Conservation (phyloP, 306 rosid species). For the Gillenia trifoliata region DNA sequence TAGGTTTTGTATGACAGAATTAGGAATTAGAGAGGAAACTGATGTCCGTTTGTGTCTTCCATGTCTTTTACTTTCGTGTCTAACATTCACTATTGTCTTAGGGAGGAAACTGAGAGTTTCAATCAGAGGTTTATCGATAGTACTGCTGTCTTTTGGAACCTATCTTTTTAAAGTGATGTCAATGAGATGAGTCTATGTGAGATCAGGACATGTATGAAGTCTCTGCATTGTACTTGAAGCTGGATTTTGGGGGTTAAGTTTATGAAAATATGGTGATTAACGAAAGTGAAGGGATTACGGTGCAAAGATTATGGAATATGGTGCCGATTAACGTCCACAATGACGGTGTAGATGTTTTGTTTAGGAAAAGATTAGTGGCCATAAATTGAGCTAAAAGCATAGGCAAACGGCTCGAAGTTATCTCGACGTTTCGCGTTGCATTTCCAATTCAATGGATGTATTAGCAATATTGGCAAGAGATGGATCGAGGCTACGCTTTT, state of each 20-base stretch:
- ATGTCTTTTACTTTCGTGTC: neutral
- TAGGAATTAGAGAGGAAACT: neutral
- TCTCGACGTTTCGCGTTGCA: neutral
- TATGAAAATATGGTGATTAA: no score
- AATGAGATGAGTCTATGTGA: no score
- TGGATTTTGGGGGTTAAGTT: neutral
- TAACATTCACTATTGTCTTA: neutral
- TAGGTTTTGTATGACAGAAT: neutral
- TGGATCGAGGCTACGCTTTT: no score
- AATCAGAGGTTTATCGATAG: neutral
- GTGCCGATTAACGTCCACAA: neutral
- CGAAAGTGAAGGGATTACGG: neutral
- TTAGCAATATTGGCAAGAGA: no score
- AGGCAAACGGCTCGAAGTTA: neutral
- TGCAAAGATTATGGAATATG: neutral
- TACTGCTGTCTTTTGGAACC: neutral
- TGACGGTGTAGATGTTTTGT: neutral
- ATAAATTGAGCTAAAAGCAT: neutral
- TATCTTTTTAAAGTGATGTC: neutral
- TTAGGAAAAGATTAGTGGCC: neutral
- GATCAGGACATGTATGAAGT: no score
- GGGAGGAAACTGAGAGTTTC: neutral
- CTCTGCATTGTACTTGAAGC: neutral
- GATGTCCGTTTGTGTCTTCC: no score
- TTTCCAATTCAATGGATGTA: no score